Evolutionary conservation across 75 land plant genomes (phyloP).

Genomic region (Pseudotsuga menziesii): DNA sequence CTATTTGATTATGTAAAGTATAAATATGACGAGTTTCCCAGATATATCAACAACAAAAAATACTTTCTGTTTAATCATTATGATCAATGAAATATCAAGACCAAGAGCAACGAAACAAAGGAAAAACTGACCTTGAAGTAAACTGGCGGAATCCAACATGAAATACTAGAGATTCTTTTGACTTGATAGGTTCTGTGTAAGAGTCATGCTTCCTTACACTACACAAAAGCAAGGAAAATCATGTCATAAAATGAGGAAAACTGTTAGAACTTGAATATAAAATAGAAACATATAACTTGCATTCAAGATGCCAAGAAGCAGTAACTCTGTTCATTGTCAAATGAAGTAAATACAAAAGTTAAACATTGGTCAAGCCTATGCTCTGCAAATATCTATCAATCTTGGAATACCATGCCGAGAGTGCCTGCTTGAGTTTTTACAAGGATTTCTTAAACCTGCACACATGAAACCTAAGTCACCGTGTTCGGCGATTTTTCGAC

Average conservation of each 20-base stretch:
- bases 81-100: background rate
- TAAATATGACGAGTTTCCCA: background rate
- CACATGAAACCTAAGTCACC: no score
- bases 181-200: slow-evolving; percentile 70
- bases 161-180: slow-evolving; percentile 74
- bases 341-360: background rate
- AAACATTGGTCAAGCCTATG: no score
- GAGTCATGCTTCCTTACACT: slow-evolving; percentile 88
- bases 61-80: background rate
- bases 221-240: slow-evolving; percentile 22
- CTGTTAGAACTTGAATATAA: background rate
- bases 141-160: slow-evolving; percentile 93
- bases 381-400: no score
- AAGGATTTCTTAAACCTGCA: no score
- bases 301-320: background rate
- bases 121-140: slow-evolving; percentile 53
- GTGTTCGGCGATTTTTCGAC: no score
- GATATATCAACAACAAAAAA: background rate
- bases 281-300: background rate
- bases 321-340: background rate
- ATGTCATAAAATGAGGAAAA: background rate
- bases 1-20: background rate
- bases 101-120: background rate
- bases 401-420: no score
- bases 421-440: no score